Conservation (phyloP, 2,329 filamentous ascomycete species). For the Graphilbum ipis-grandicollis region DNA sequence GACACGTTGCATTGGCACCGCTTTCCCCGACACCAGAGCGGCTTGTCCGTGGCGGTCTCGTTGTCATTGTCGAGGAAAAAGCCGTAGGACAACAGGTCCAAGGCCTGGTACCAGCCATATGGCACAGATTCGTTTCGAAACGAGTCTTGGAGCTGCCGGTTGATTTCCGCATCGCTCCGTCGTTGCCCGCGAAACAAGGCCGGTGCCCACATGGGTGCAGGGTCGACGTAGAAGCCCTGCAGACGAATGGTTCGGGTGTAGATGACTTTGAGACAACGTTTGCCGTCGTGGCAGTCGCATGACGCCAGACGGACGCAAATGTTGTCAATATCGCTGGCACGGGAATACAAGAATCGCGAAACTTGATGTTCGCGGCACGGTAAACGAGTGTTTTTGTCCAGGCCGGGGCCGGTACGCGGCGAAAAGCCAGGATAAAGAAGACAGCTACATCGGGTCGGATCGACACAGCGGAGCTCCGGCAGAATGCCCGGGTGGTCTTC, state of each 20-base stretch:
- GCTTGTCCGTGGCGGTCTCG: background rate
- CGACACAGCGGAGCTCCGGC: conserved; percentile 5
- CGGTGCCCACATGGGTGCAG: background rate
- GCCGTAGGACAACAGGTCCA: conserved; percentile 1
- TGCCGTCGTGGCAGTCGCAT: background rate
- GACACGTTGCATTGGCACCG: background rate
- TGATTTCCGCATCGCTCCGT: conserved; percentile 2
- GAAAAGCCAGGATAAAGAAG: conserved; percentile 1
- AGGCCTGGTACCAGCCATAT: conserved; percentile 2
- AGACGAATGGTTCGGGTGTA: conserved; percentile 2
- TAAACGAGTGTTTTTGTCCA: background rate
- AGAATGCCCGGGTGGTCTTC: conserved; percentile 1
- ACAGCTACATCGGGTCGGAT: conserved; percentile 3
- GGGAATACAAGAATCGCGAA: background rate
- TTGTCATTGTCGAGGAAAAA: too few relatives aligned
- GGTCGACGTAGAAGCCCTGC: conserved; percentile 1
- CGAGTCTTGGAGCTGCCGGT: conserved; percentile 8
- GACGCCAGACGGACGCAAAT: background rate
- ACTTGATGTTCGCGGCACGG: background rate
- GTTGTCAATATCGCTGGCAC: background rate
- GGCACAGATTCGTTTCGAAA: background rate
- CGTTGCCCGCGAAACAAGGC: background rate
- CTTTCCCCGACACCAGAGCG: background rate
- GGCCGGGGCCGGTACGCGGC: background rate
- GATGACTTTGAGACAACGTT: conserved; percentile 1